Percentiles rank a stretch among this genome's conserved stretches.
Conservation (phyloP, 1,284 basidiomycete genomes). For the Ceratobasidium sp. region DNA sequence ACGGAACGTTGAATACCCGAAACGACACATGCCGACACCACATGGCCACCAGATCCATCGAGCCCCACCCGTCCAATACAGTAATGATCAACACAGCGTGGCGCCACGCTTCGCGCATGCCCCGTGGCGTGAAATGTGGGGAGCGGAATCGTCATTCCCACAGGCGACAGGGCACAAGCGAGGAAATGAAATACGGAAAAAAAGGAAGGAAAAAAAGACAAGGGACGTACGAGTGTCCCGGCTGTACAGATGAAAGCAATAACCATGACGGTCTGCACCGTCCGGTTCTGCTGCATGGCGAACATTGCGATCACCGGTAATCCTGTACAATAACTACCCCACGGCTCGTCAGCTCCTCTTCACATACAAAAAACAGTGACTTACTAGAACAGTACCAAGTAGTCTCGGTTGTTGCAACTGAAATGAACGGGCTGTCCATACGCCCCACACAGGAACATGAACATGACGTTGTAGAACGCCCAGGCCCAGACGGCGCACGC, state of each 20-base stretch:
- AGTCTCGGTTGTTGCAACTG: conserved; percentile 64
- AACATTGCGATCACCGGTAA: conserved; percentile 81
- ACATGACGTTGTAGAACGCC: conserved; percentile 29
- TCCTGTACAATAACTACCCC: conserved; percentile 62
- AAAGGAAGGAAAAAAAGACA: conserved; percentile 68
- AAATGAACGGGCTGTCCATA: conserved; percentile 56
- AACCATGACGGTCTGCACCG: conserved; percentile 25
- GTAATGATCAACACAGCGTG: conserved; percentile 10
- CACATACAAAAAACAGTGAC: conserved; percentile 50
- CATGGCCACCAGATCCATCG: no score
- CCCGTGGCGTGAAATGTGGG: conserved; percentile 52
- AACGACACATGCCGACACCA: not conserved
- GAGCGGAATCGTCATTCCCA: not conserved
- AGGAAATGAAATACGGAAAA: not conserved
- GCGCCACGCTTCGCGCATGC: not conserved
- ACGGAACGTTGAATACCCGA: not conserved
- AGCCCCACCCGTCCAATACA: not conserved
- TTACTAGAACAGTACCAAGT: conserved; percentile 72
- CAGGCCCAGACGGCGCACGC: conserved; percentile 49
- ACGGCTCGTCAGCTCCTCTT: not conserved
- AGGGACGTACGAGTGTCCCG: conserved; percentile 66
- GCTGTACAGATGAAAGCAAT: conserved; percentile 63
- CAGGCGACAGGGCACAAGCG: not conserved
- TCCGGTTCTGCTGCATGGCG: conserved; percentile 74
- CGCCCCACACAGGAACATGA: conserved; percentile 61